These are phyloP conservation scores for Yarrowia yakushimensis DNA, from an alignment of 805 yeast genomes.

Conservation along the genomic window DNA sequence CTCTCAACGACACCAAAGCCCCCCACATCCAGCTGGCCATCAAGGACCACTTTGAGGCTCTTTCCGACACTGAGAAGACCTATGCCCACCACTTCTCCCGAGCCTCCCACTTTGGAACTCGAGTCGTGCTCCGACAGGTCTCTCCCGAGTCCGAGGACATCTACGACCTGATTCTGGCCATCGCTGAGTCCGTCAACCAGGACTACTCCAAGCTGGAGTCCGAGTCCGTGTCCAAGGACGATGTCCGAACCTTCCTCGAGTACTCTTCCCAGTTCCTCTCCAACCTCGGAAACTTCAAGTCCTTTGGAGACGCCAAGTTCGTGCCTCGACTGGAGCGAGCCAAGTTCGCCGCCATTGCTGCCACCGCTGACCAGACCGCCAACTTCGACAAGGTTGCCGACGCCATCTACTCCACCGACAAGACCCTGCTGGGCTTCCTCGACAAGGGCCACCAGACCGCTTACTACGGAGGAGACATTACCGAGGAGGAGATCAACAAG, in stretches of 20 bases:
- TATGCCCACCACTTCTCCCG: conserved; percentile 82
- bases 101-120: conserved; percentile 80
- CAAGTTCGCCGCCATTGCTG: conserved; percentile 50
- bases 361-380: conserved; percentile 41
- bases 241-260: conserved; percentile 48
- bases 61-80: conserved; percentile 55
- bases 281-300: conserved; percentile 72
- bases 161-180: conserved; percentile 60
- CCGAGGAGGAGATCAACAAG: conserved; percentile 60
- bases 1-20: conserved; percentile 48
- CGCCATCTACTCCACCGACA: conserved; percentile 49
- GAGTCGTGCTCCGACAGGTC: conserved; percentile 76
- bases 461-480: conserved; percentile 59
- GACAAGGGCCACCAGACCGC: conserved; percentile 70
- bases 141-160: conserved; percentile 76
- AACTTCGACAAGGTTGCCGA: conserved; percentile 36
- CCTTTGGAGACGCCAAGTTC: conserved; percentile 86
- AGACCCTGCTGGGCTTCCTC: conserved; percentile 70
- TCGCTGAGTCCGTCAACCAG: conserved; percentile 52
- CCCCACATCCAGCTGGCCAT: conserved; percentile 72
- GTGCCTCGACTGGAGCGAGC: conserved; percentile 57
- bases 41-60: conserved; percentile 60
- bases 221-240: conserved; percentile 42
- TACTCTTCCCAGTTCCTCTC: conserved; percentile 62
- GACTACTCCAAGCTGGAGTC: conserved; percentile 52